Evolutionary conservation across 148 eudicot genomes (phyloP).

Genomic region (Suaeda aralocaspica): DNA sequence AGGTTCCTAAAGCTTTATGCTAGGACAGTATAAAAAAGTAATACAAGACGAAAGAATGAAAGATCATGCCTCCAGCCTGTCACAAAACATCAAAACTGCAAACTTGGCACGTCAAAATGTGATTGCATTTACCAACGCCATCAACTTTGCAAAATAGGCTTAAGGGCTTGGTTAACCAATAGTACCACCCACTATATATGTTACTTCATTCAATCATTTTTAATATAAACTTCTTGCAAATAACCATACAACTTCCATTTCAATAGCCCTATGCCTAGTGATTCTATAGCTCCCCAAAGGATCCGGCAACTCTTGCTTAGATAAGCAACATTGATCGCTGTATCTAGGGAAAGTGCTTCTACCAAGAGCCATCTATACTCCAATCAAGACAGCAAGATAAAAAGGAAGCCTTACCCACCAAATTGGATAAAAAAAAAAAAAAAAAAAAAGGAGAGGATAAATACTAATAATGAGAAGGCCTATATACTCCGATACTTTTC

Average conservation of each 20-base stretch:
- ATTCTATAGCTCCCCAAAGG: no score
- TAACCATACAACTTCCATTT: no score
- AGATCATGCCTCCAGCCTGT: no score
- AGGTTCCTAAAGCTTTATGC: no score
- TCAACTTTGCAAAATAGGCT: no score
- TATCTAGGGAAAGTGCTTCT: not conserved
- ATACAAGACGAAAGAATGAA: no score
- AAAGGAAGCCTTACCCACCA: not conserved
- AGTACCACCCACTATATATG: not conserved
- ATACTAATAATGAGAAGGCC: not conserved
- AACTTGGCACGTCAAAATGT: no score
- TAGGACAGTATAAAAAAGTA: no score
- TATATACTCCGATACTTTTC: not conserved
- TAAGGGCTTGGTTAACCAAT: no score
- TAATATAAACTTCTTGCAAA: no score
- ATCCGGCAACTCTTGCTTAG: not conserved
- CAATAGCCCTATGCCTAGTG: not conserved
- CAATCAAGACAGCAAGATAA: not conserved
- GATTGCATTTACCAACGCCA: no score
- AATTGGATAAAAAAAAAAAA: not conserved
- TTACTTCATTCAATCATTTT: not conserved
- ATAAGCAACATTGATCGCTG: not conserved
- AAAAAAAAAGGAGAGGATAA: not conserved
- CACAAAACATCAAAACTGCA: no score
- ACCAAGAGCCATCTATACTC: not conserved